Percentiles rank a stretch among this genome's conserved stretches.
These are phyloP conservation scores for Ceratorhiza oryzae-sativae DNA, from an alignment of 1,284 basidiomycete genomes.

Conservation along the genomic window DNA sequence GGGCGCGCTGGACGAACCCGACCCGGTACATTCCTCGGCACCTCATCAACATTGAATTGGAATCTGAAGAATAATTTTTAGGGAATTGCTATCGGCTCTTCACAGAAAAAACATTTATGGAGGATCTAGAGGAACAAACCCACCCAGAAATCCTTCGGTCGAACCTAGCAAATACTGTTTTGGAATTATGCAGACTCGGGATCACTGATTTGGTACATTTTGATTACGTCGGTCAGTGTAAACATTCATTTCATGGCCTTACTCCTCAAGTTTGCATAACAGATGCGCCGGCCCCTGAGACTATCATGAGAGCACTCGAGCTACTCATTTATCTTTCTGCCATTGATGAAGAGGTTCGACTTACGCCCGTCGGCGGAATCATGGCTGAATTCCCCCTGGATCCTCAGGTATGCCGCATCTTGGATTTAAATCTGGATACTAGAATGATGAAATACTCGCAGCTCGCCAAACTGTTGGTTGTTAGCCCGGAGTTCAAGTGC, in stretches of 20 bases:
- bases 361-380: constrained; percentile 86
- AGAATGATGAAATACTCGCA: constrained; percentile 46
- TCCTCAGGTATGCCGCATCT: constrained; percentile 70
- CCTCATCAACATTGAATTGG: background rate
- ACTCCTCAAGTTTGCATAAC: background rate
- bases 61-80: background rate
- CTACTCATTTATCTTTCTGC: constrained; percentile 92
- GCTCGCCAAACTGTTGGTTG: constrained; percentile 94
- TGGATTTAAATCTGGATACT: background rate
- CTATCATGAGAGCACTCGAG: constrained; percentile 97
- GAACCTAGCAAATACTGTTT: constrained; percentile 92
- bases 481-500: constrained; percentile 94
- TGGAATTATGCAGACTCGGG: constrained; percentile 94
- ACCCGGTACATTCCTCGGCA: constrained; percentile 64
- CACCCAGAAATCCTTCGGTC: constrained; percentile 94
- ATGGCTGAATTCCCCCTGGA: constrained; percentile 99
- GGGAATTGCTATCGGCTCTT: constrained; percentile 98
- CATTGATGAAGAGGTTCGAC: constrained; percentile 91
- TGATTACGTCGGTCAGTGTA: constrained; percentile 88
- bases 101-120: constrained; percentile 97
- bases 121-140: constrained; percentile 93
- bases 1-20: constrained; percentile 86
- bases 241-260: constrained; percentile 43
- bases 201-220: constrained; percentile 90
- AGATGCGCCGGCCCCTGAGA: constrained; percentile 96